Percentiles rank a stretch among this genome's conserved stretches.
phyloP scores from a whole-genome alignment of 2,329 filamentous ascomycete genomes.

The Pseudogymnoascus sp. region DNA sequence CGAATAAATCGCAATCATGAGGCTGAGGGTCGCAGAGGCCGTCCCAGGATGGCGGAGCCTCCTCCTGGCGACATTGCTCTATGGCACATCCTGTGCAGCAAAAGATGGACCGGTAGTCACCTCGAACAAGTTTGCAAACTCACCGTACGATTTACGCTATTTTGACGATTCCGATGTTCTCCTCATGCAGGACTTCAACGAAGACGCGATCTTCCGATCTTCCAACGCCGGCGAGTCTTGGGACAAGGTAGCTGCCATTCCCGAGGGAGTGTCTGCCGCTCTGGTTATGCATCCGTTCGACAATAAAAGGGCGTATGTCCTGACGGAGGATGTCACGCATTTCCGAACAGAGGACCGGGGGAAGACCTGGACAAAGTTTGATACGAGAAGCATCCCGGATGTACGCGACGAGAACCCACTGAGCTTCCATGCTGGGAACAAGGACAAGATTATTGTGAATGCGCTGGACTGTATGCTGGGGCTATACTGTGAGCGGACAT shows the following conservation, averaged over 20 bases:
- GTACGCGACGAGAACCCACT: constrained; percentile 45
- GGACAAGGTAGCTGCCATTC: constrained; percentile 58
- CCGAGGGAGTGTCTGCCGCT: constrained; percentile 54
- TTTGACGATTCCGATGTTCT: constrained; percentile 85
- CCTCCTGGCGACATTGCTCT: constrained; percentile 26
- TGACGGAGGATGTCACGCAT: constrained; percentile 64
- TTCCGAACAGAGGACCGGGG: constrained; percentile 81
- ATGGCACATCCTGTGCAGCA: constrained; percentile 25
- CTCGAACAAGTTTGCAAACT: constrained; percentile 58
- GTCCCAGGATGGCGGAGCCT: constrained; percentile 28
- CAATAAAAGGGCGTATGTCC: constrained; percentile 68
- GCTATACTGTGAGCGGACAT: constrained; percentile 55
- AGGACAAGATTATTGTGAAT: constrained; percentile 80
- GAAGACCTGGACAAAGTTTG: constrained; percentile 72
- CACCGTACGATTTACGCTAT: constrained; percentile 70
- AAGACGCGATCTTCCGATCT: constrained; percentile 67
- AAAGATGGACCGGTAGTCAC: constrained; percentile 55
- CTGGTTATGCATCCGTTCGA: constrained; percentile 76
- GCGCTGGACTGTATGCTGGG: constrained; percentile 59
- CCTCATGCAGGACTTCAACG: constrained; percentile 62
- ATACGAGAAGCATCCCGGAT: constrained; percentile 53
- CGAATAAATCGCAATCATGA: constrained; percentile 28
- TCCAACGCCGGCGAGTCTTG: constrained; percentile 74
- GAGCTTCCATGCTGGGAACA: constrained; percentile 76
- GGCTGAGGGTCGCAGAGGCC: constrained; percentile 24